phyloP scores from a whole-genome alignment of 768 basidiomycete genomes.

The Candolleomyces eurysporus region DNA sequence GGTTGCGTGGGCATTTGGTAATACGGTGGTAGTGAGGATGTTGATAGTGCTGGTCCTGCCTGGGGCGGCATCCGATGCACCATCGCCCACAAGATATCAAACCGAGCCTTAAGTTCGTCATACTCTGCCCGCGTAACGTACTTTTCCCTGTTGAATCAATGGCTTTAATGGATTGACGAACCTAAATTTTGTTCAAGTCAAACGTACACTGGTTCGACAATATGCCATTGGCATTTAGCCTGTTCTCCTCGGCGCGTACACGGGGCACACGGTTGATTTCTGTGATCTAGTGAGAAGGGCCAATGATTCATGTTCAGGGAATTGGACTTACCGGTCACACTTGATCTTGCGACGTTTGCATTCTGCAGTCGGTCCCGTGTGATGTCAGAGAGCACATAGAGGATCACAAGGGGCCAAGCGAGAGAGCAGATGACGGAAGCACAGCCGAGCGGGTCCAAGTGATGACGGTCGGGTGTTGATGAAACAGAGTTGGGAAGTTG shows the following conservation, averaged over 20 bases:
- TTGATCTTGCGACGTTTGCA: conserved; percentile 88
- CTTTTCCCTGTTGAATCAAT: conserved; percentile 55
- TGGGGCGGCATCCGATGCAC: conserved; percentile 46
- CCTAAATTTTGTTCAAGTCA: conserved; percentile 15
- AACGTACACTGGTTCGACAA: conserved; percentile 77
- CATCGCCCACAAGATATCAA: conserved; percentile 58
- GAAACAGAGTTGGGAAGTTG: conserved; percentile 21
- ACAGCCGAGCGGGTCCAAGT: neutral
- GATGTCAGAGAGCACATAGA: conserved; percentile 18
- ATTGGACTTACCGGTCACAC: conserved; percentile 66
- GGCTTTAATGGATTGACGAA: conserved; percentile 17
- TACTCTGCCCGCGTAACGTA: conserved; percentile 77
- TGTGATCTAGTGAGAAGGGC: conserved; percentile 30
- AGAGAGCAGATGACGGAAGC: neutral
- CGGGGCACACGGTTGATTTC: conserved; percentile 78
- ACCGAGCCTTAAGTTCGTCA: conserved; percentile 67
- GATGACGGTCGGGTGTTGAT: conserved; percentile 8
- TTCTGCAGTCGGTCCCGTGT: conserved; percentile 42
- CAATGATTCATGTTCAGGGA: conserved; percentile 20
- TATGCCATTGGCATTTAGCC: conserved; percentile 79
- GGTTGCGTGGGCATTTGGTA: conserved; percentile 28
- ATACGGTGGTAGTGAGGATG: conserved; percentile 24
- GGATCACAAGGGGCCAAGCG: conserved; percentile 12
- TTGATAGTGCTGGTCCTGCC: conserved; percentile 11
- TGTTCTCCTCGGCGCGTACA: conserved; percentile 80